Evolutionary conservation across 768 basidiomycete genomes (phyloP), one percentile per base, ranked within the genome.

Genomic region (Trametopsis cervina): DNA sequence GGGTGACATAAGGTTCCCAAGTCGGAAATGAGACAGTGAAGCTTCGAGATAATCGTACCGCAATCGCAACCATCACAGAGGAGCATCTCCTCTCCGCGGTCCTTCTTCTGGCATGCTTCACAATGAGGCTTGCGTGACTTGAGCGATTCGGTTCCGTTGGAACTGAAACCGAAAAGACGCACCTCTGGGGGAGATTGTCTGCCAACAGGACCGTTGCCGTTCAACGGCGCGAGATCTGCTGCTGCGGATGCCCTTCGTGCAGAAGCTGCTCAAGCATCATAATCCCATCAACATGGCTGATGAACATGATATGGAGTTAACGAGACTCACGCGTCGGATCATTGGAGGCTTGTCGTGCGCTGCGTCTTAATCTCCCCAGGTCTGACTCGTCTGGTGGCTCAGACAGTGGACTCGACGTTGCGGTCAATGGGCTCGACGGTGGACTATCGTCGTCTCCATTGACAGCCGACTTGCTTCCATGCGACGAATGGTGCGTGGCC

Each of bases 61-160:
- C 81, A 77, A 66, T 90, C 89, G 63, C 88, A 91, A 20, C 83
- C 86, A 62, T 91, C 88, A 63, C 88, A 91, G 1, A 99, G 77
- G 23, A 99, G 73, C 82, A 99, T 97, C 65, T 89, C 84, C 54
- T 88, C 85, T 11, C 84, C 92, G 50, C 83, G 81, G 61, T 94
- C 83, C 60, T 88, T 90, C 67, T 82, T 85, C 59, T 84, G 78
- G 64, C 96, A 98, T 48, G 98, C 81, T 69, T 99, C 96, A 66
- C 96, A 99, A 52, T 81, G 81, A 73, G 83, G 80, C 83, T 88
- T 60, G 25, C 26, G 29, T 21, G 20, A 42, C 33, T 39, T 49
- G 24, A 45, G 39, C 35, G 37, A 45, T 24, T 44, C n/a, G n/a
- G n/a, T n/a, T 33, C 47, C 44, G 40, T 38, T 35, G 38, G 18